Evolutionary conservation across 1,139 yeast genomes (phyloP).

Genomic region (Chernovozyma aurita): DNA sequence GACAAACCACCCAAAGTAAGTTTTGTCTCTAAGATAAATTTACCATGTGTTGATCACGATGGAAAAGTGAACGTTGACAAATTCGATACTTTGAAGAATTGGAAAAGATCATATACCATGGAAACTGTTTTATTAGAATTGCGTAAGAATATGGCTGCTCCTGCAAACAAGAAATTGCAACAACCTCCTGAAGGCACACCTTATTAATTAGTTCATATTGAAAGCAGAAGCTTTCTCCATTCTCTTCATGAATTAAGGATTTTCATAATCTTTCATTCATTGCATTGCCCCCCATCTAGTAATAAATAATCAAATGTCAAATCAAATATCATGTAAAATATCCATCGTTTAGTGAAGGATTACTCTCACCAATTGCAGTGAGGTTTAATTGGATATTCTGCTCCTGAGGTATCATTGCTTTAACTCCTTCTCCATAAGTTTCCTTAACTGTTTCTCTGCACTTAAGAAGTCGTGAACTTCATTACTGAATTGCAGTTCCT

Average conservation of each 20-base stretch:
- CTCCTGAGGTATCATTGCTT: background rate
- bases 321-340: too few species aligned
- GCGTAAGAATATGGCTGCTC: slow-evolving; percentile 78
- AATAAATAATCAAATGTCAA: too few species aligned
- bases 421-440: slow-evolving; percentile 26
- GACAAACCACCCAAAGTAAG: slow-evolving; percentile 79
- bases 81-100: slow-evolving; percentile 69
- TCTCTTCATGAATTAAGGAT: too few species aligned
- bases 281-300: background rate
- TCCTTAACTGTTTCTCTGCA: slow-evolving; percentile 36
- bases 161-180: slow-evolving; percentile 75
- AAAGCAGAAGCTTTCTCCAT: background rate
- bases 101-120: slow-evolving; percentile 90
- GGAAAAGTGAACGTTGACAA: slow-evolving; percentile 63
- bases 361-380: too few species aligned
- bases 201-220: slow-evolving; percentile 29
- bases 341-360: too few species aligned
- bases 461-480: slow-evolving; percentile 32
- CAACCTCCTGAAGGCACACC: slow-evolving; percentile 91
- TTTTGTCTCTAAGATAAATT: slow-evolving; percentile 78
- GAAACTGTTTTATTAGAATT: slow-evolving; percentile 86
- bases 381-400: too few species aligned
- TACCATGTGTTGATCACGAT: slow-evolving; percentile 77
- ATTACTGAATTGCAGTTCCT: slow-evolving; percentile 19
- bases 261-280: too few species aligned